Evolutionary conservation across 164 flowering plant species (phyloP), one percentile per base, ranked within the genome.

Genomic region (Echeveria elegans): DNA sequence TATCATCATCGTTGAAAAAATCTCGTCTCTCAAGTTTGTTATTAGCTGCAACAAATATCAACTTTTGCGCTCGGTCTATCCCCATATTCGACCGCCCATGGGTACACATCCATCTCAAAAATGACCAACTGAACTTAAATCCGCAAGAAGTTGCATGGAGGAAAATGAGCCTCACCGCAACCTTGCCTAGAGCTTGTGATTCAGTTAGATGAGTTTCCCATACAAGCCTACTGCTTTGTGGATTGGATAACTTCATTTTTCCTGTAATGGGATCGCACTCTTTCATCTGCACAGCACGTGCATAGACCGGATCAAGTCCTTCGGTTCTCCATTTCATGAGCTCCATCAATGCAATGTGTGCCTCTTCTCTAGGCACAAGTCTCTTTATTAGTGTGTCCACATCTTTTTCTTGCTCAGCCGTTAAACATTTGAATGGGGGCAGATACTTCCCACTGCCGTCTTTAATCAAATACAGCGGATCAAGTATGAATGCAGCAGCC

Each of bases 321-420:
- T 89, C 96, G 19, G 97, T 83, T 72, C 99, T 83, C 99, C 99
- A 95, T 72, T 90, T 95, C 99, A 95, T 95, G 31, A 95, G 88
- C 79, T 95, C 99, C 96, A 89, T 92, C 36, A 95, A 23, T 3
- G 84, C 99, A 76, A 95, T 83, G 68, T 88, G 97, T 14, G 97
- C 97, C 67, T 95, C 97, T 40, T 95, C 99, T 72, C 89, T 81
- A 0, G 96, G 85, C 6, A 95, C 99, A 53, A 95, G 79, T 76
- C 99, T 64, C 1, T 97, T 95, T 31, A 95, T 82, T 43, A 95
- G 84, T 78, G 75, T 86, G 66, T 95, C 97, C 6, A 95, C 97
- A 72, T 95, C 99, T 72, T 90, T 91, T 77, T 95, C 97, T 66
- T 95, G 97, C 71, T 95, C 96, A 0, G 85, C 74, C 0, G 96